Conservation (phyloP, 139 green algal genomes). For the Marvania coccoides region DNA sequence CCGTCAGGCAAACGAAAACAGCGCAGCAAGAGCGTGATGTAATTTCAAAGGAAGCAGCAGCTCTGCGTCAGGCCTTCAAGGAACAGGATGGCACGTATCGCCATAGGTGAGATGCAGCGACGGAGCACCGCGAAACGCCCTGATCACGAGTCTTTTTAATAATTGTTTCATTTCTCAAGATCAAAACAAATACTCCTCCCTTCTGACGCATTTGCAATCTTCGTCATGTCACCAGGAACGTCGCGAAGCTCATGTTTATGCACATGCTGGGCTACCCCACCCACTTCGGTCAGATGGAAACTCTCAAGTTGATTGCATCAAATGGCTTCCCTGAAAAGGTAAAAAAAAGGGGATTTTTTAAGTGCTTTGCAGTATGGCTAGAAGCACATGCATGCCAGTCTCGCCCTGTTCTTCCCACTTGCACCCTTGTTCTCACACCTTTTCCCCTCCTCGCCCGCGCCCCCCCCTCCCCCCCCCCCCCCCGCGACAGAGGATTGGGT, state of each 20-base stretch:
- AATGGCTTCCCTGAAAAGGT: constrained; percentile 84
- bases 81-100: constrained; percentile 55
- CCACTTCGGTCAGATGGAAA: constrained; percentile 99
- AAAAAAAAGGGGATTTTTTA: neutral
- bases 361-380: neutral
- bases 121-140: neutral
- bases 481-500: constrained; percentile 80
- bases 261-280: constrained; percentile 99
- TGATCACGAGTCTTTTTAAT: too few relatives aligned
- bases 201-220: too few relatives aligned
- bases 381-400: neutral
- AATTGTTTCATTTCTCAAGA: too few relatives aligned
- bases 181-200: too few relatives aligned
- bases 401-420: neutral
- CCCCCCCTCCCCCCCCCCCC: neutral
- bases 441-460: neutral
- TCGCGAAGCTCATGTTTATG: constrained; percentile 99
- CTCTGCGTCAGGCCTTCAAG: constrained; percentile 80
- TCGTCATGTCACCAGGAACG: constrained; percentile 66
- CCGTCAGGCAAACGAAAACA: constrained; percentile 84
- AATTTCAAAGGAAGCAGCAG: constrained; percentile 91
- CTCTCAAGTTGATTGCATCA: constrained; percentile 90
- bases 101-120: constrained; percentile 15
- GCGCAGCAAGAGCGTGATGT: constrained; percentile 93
- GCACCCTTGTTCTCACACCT: too few relatives aligned